Conservation (phyloP, 2,329 filamentous ascomycete species). For the Colletotrichum aenigma region DNA sequence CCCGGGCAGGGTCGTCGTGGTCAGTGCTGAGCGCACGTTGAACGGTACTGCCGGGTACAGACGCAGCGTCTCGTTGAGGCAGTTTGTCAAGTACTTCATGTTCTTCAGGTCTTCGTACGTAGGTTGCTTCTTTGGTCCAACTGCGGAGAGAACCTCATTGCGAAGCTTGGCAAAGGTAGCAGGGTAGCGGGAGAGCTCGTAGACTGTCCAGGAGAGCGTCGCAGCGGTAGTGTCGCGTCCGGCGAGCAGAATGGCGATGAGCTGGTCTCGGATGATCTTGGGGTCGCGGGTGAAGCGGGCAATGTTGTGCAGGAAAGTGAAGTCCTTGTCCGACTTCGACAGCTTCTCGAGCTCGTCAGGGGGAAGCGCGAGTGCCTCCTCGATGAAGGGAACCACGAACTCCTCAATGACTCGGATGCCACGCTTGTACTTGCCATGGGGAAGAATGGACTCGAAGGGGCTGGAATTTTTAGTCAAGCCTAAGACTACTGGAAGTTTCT, state of each 20-base stretch:
- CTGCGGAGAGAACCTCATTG: slow-evolving; percentile 40
- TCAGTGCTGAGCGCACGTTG: slow-evolving; percentile 75
- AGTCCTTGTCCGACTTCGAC: slow-evolving; percentile 67
- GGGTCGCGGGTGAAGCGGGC: slow-evolving; percentile 69
- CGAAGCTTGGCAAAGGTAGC: slow-evolving; percentile 47
- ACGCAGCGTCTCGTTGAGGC: slow-evolving; percentile 79
- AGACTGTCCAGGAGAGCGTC: slow-evolving; percentile 53
- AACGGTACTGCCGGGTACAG: slow-evolving; percentile 81
- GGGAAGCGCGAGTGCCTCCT: slow-evolving; percentile 66
- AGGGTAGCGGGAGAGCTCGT: slow-evolving; percentile 43
- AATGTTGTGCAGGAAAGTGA: slow-evolving; percentile 81
- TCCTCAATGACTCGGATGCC: slow-evolving; percentile 69
- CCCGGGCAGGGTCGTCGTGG: slow-evolving; percentile 74
- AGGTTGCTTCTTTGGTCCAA: slow-evolving; percentile 47
- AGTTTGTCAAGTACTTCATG: slow-evolving; percentile 80
- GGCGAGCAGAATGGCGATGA: slow-evolving; percentile 71
- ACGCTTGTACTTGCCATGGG: slow-evolving; percentile 63
- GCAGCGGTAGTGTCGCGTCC: slow-evolving; percentile 60
- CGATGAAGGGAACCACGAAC: slow-evolving; percentile 74
- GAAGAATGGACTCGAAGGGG: slow-evolving; percentile 62
- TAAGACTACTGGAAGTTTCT: background rate
- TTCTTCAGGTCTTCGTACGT: slow-evolving; percentile 31
- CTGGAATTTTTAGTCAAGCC: slow-evolving; percentile 36
- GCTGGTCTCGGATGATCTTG: slow-evolving; percentile 74
- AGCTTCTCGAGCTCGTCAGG: slow-evolving; percentile 71